Conservation (phyloP, 78 protist genomes). For the Planoprotostelium fungivorum region DNA sequence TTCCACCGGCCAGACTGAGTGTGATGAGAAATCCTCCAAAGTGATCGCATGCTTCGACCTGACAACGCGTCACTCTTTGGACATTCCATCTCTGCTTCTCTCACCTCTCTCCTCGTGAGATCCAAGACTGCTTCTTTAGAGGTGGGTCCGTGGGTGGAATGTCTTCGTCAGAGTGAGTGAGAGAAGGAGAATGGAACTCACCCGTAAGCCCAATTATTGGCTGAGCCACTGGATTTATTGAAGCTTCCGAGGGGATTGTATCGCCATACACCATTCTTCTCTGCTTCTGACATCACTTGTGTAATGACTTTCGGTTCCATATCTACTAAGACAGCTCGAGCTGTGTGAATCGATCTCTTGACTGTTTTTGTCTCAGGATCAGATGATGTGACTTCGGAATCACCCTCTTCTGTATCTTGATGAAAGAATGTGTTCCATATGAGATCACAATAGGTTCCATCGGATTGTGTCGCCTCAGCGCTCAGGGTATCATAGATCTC, state of each 20-base stretch:
- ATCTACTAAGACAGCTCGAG: slow-evolving; percentile 50
- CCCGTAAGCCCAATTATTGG: slow-evolving; percentile 73
- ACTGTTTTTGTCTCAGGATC: background rate
- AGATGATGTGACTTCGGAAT: background rate
- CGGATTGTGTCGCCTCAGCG: background rate
- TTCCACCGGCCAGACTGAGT: slow-evolving; percentile 59
- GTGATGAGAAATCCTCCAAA: slow-evolving; percentile 17
- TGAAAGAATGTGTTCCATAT: background rate
- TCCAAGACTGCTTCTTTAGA: background rate
- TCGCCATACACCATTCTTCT: background rate
- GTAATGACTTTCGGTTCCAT: slow-evolving; percentile 57
- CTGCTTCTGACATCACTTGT: background rate
- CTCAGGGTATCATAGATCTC: background rate
- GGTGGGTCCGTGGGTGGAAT: slow-evolving; percentile 11
- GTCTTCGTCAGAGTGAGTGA: background rate
- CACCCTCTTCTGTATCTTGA: background rate
- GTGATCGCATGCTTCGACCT: slow-evolving; percentile 19
- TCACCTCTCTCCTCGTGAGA: too few relatives aligned
- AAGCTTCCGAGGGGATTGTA: background rate
- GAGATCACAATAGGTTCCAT: background rate
- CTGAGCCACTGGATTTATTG: slow-evolving; percentile 23
- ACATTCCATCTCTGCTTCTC: too few relatives aligned
- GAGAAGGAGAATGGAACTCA: background rate
- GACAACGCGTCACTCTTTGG: too few relatives aligned
- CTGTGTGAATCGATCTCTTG: background rate